Conservation (phyloP, 2,329 filamentous ascomycete species). For the Verticillium isaacii region DNA sequence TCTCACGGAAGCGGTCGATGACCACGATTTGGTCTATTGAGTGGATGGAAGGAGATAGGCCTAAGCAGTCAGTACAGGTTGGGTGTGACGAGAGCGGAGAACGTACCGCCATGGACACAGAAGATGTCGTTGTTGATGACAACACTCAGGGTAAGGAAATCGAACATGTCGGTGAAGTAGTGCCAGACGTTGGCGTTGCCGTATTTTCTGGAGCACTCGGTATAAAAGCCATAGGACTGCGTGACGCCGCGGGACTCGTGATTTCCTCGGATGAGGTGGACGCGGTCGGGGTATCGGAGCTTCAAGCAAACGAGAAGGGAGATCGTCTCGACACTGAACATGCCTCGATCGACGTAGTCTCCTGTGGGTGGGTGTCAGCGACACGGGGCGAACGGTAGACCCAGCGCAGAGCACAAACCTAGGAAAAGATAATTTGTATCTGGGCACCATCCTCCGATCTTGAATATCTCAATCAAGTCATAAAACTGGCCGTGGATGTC, state of each 20-base stretch:
- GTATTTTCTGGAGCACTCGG: constrained; percentile 96
- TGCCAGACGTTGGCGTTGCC: constrained; percentile 99
- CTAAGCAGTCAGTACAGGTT: constrained; percentile 29
- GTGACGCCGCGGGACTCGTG: constrained; percentile 97
- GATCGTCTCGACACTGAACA: constrained; percentile 98
- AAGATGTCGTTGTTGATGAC: constrained; percentile 99
- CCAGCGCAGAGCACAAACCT: constrained; percentile 45
- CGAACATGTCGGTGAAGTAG: constrained; percentile 99
- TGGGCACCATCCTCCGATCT: constrained; percentile 93
- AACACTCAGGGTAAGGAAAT: constrained; percentile 92
- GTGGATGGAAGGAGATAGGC: constrained; percentile 85
- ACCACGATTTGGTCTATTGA: constrained; percentile 99
- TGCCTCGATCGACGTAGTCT: constrained; percentile 96
- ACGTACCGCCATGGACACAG: constrained; percentile 82
- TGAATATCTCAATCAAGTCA: constrained; percentile 98
- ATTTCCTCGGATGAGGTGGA: constrained; percentile 94
- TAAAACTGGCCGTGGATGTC: constrained; percentile 99
- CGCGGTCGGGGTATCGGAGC: constrained; percentile 90
- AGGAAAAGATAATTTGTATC: constrained; percentile 98
- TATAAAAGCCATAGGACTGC: constrained; percentile 98
- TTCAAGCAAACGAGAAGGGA: constrained; percentile 96
- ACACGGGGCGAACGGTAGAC: background rate
- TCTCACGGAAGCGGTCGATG: constrained; percentile 97
- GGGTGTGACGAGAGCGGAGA: background rate
- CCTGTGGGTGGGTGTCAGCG: constrained; percentile 43